Base-by-base conservation (phyloP, 768 basidiomycete genomes). In the Xerocomellus intermedius region DNA sequence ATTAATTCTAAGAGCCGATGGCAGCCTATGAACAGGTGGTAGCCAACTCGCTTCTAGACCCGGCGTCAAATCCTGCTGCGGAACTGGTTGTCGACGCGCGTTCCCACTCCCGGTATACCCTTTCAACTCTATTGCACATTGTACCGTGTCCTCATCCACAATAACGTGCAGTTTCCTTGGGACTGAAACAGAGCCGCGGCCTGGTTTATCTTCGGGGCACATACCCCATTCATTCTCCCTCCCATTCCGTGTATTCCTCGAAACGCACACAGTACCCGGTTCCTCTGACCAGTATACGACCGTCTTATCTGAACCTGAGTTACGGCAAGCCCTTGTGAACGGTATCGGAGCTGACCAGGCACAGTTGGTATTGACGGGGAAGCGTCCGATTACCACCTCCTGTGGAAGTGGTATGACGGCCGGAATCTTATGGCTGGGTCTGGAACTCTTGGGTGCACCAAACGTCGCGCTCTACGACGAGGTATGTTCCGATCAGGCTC, bases 341-440 rank as follows among this genome's bases (percentile, higher is more conserved):
- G 79, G 82, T 17, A 71, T 97, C 32, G 90, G 92, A 32, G 62
- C 69, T 37, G 78, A 82, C 50, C 69, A 79, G 54, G 77, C 81
- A 28, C 71, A 82, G n/a, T 67, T 77, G 39, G 75, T 95, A 10
- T 72, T 88, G 42, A 69, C 76, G 12, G 90, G 89, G 17, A 72
- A 83, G 56, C 76, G 80, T 48, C 67, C 76, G 21, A 82, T 95
- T 30, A 80, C 86, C 6, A 83, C 89, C 13, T 88, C 80, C 55
- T 99, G 96, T 74, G 96, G 96, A 48, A 96, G 92, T 66, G 96
- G 96, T 42, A 98, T 99, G 96, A 97, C 95, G n/a, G 96, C 96
- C 12, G 91, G 83, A 4, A 77, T 98, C 14, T 77, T 98, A 7
- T 98, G 97, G 95, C 78, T 98, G 54, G 94, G 92, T n/a, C 76